Percentiles rank a stretch among this genome's conserved stretches.
phyloP scores from a whole-genome alignment of 148 eudicot genomes.

The Silene uniflora region DNA sequence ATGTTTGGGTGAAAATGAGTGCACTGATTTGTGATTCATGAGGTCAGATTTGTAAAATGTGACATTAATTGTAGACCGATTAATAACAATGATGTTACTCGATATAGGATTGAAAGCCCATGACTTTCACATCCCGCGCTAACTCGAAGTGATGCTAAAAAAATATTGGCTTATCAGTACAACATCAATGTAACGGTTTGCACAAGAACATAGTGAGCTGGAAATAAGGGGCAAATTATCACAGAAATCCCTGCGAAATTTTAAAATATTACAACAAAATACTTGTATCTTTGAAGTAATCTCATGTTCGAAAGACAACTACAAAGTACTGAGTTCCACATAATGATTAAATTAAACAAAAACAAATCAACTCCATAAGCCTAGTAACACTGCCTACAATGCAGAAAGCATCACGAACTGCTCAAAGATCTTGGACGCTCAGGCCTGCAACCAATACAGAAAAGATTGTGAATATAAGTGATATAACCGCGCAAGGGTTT shows the following conservation, averaged over 20 bases:
- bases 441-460: constrained; percentile 16
- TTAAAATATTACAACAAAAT: constrained; percentile 6
- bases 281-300: constrained; percentile 6
- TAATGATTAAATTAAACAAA: constrained; percentile 8
- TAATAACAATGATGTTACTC: no score
- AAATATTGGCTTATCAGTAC: no score
- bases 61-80: no score
- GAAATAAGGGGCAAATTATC: not conserved
- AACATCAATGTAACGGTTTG: not conserved
- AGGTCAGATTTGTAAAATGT: no score
- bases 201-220: not conserved
- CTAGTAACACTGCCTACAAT: constrained; percentile 28
- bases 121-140: no score
- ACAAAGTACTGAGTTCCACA: constrained; percentile 9
- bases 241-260: not conserved
- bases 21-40: no score
- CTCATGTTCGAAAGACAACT: no score
- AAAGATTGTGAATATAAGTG: not conserved
- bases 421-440: constrained; percentile 33
- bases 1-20: no score
- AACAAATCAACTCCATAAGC: constrained; percentile 16
- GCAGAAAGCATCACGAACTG: constrained; percentile 14
- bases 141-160: no score
- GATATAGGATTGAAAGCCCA: no score
- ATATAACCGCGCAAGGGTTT: no score